These are phyloP conservation scores for Termitomyces sp. DNA, from an alignment of 768 basidiomycete species.

Conservation along the genomic window DNA sequence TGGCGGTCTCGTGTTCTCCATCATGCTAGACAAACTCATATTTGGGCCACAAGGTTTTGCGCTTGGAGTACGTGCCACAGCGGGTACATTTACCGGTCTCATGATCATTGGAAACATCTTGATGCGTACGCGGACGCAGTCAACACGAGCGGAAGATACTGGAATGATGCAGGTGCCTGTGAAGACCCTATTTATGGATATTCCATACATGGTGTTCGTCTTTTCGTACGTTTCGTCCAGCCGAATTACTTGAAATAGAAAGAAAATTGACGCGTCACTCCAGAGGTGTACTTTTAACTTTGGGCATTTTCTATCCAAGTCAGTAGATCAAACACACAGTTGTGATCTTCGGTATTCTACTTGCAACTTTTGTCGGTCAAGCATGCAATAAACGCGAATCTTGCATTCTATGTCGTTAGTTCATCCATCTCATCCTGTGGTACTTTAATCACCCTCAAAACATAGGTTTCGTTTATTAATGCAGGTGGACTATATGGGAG, in stretches of 20 bases:
- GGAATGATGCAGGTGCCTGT: slow-evolving; percentile 17
- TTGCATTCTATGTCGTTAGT: slow-evolving; percentile 45
- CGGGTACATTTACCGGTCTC: slow-evolving; percentile 24
- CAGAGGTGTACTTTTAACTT: slow-evolving; percentile 21
- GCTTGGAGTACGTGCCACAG: slow-evolving; percentile 30
- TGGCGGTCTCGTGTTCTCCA: slow-evolving; percentile 34
- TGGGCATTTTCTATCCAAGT: slow-evolving; percentile 51
- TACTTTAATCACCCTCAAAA: not conserved
- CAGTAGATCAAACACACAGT: slow-evolving; percentile 8
- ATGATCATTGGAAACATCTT: slow-evolving; percentile 29
- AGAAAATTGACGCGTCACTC: not conserved
- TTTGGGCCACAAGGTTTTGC: slow-evolving; percentile 21
- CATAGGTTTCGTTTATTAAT: slow-evolving; percentile 44
- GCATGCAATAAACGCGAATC: slow-evolving; percentile 30
- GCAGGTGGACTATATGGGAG: slow-evolving; percentile 49
- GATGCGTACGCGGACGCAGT: slow-evolving; percentile 21
- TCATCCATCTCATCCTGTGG: not conserved
- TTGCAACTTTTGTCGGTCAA: slow-evolving; percentile 45
- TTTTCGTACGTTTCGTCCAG: slow-evolving; percentile 1
- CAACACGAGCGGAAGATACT: not conserved
- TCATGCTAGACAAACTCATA: slow-evolving; percentile 25
- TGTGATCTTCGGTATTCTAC: slow-evolving; percentile 38
- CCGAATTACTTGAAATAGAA: not conserved
- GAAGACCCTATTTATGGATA: slow-evolving; percentile 26
- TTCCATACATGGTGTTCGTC: slow-evolving; percentile 25